phyloP scores from a whole-genome alignment of 1,284 basidiomycete genomes.

The Puccinia coronata region DNA sequence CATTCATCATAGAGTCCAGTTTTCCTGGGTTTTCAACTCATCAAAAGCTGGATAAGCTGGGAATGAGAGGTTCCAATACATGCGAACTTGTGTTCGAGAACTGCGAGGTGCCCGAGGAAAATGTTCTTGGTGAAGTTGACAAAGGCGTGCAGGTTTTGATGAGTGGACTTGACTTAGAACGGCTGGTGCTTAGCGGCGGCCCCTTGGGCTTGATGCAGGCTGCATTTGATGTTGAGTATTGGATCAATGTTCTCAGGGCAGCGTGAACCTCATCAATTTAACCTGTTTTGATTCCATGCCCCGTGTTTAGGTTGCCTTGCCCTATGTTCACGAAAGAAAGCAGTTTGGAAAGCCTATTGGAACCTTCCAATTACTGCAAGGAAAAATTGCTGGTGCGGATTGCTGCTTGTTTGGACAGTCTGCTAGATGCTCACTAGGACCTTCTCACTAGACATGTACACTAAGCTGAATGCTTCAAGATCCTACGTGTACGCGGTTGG shows the following conservation, averaged over 20 bases:
- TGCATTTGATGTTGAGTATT: constrained; percentile 65
- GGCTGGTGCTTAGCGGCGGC: constrained; percentile 85
- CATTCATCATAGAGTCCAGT: constrained; percentile 82
- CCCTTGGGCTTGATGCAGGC: constrained; percentile 84
- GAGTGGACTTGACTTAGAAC: constrained; percentile 89
- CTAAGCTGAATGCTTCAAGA: constrained; percentile 81
- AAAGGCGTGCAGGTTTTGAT: constrained; percentile 84
- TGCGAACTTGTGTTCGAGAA: constrained; percentile 91
- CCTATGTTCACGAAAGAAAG: constrained; percentile 85
- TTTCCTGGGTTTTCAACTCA: constrained; percentile 83
- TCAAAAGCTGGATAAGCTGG: constrained; percentile 90
- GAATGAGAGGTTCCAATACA: constrained; percentile 93
- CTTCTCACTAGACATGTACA: constrained; percentile 77
- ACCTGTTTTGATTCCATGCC: neutral
- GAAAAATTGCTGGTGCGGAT: constrained; percentile 62
- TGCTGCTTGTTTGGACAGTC: neutral
- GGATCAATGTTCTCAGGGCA: neutral
- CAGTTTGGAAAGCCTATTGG: constrained; percentile 85
- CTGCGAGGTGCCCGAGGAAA: constrained; percentile 81
- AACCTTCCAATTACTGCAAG: constrained; percentile 96
- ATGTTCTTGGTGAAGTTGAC: constrained; percentile 78
- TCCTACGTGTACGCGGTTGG: constrained; percentile 92
- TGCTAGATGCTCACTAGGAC: neutral
- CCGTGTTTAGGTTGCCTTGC: constrained; percentile 70
- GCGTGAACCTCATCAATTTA: neutral